These are phyloP conservation scores for Ophiosphaerella narmari DNA, from an alignment of 2,329 filamentous ascomycete species.

Conservation along the genomic window DNA sequence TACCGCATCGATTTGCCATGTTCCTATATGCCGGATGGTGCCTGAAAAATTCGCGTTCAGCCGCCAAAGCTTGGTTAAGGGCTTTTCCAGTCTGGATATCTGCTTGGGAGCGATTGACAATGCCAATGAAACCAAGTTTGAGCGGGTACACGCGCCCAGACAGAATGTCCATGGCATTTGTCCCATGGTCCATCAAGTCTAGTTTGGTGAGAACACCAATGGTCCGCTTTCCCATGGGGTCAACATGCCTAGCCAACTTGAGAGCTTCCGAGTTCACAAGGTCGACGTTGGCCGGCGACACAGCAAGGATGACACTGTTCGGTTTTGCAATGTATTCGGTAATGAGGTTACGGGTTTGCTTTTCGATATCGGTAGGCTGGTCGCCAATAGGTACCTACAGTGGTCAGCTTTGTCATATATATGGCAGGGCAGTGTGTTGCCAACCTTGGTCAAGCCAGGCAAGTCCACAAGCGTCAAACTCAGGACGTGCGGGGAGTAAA, in stretches of 20 bases:
- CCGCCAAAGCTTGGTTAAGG: constrained; percentile 86
- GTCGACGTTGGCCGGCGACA: constrained; percentile 96
- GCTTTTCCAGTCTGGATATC: constrained; percentile 96
- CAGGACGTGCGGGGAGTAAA: constrained; percentile 95
- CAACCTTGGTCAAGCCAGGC: constrained; percentile 89
- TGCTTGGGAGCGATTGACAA: constrained; percentile 97
- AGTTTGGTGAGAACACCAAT: constrained; percentile 97
- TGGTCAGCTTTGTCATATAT: constrained; percentile 29
- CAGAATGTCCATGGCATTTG: constrained; percentile 96
- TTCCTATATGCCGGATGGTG: constrained; percentile 97
- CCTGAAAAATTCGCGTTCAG: constrained; percentile 93
- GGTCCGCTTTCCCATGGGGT: constrained; percentile 89
- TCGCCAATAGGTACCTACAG: constrained; percentile 89
- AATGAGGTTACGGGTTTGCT: constrained; percentile 94
- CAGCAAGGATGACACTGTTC: constrained; percentile 95
- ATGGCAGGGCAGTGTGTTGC: constrained; percentile 4
- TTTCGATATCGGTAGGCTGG: constrained; percentile 96
- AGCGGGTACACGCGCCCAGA: constrained; percentile 94
- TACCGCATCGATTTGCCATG: constrained; percentile 91
- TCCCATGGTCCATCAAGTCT: constrained; percentile 98
- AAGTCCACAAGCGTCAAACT: constrained; percentile 96
- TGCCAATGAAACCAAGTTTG: constrained; percentile 96
- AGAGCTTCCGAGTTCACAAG: constrained; percentile 97
- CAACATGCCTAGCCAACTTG: constrained; percentile 95
- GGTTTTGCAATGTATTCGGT: constrained; percentile 98